These are phyloP conservation scores for Lasiodiplodia citricola DNA, from an alignment of 2,329 filamentous ascomycete genomes.

Conservation along the genomic window DNA sequence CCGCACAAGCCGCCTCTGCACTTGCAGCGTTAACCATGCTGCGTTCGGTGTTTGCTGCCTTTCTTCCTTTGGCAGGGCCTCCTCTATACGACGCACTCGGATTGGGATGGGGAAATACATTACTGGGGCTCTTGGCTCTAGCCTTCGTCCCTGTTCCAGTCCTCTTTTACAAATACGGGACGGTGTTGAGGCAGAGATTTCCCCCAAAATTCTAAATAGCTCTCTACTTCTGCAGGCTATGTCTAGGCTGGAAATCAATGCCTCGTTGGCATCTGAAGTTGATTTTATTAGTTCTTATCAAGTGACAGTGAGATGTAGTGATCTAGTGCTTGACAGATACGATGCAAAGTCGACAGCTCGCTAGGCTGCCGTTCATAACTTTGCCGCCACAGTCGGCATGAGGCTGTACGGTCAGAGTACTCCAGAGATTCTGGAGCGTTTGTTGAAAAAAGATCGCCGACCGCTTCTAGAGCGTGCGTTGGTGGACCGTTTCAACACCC, in stretches of 20 bases:
- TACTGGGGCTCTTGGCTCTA: slow-evolving; percentile 59
- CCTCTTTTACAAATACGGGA: slow-evolving; percentile 72
- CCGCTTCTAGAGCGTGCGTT: neutral
- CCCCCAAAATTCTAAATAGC: neutral
- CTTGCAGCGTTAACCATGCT: slow-evolving; percentile 68
- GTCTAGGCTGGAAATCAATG: too few relatives aligned
- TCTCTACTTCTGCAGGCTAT: neutral
- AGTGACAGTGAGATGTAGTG: too few relatives aligned
- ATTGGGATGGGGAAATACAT: slow-evolving; percentile 64
- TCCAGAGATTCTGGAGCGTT: neutral
- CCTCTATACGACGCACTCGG: slow-evolving; percentile 66
- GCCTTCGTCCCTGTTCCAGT: slow-evolving; percentile 59
- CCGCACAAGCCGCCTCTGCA: slow-evolving; percentile 59
- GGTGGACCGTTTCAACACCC: slow-evolving; percentile 31
- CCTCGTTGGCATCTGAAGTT: too few relatives aligned
- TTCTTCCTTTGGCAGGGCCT: slow-evolving; percentile 63
- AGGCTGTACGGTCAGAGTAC: slow-evolving; percentile 7
- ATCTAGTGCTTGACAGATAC: too few relatives aligned
- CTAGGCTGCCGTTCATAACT: neutral
- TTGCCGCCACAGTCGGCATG: neutral
- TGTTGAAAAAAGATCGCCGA: too few relatives aligned
- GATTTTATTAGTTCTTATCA: too few relatives aligned
- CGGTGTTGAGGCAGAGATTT: slow-evolving; percentile 47
- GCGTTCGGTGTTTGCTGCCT: slow-evolving; percentile 59
- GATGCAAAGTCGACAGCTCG: too few relatives aligned